phyloP scores from a whole-genome alignment of 345 rosid genomes.

The Populus ilicifolia region DNA sequence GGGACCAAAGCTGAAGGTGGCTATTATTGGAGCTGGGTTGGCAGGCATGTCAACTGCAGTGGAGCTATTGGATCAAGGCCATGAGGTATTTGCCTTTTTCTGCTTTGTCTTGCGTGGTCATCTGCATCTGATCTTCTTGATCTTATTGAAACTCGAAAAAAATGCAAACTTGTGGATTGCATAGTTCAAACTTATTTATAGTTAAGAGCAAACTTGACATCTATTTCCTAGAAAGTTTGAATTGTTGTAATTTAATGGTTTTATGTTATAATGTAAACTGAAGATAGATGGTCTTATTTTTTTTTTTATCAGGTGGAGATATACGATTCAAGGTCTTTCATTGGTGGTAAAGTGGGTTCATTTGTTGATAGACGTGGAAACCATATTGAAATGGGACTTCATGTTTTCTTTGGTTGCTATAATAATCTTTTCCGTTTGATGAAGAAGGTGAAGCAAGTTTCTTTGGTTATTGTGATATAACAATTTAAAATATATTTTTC shows the following conservation, averaged over 20 bases:
- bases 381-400: constrained; percentile 97
- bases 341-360: constrained; percentile 99
- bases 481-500: neutral
- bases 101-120: neutral
- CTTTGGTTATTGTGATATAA: neutral
- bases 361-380: constrained; percentile 88
- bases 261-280: neutral
- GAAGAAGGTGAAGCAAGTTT: constrained; percentile 67
- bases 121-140: neutral
- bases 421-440: constrained; percentile 91
- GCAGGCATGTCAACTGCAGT: constrained; percentile 99
- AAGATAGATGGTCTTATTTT: neutral
- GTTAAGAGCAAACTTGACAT: neutral
- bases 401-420: constrained; percentile 98
- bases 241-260: neutral
- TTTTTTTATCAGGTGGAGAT: constrained; percentile 71
- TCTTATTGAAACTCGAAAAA: neutral
- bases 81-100: constrained; percentile 52
- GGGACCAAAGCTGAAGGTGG: constrained; percentile 97
- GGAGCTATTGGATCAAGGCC: constrained; percentile 95
- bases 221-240: neutral
- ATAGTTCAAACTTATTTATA: neutral
- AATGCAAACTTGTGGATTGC: neutral
- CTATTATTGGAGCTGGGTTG: constrained; percentile 96
- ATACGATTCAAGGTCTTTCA: constrained; percentile 83